phyloP scores from a whole-genome alignment of 768 basidiomycete species.

The Russula olivacea region DNA sequence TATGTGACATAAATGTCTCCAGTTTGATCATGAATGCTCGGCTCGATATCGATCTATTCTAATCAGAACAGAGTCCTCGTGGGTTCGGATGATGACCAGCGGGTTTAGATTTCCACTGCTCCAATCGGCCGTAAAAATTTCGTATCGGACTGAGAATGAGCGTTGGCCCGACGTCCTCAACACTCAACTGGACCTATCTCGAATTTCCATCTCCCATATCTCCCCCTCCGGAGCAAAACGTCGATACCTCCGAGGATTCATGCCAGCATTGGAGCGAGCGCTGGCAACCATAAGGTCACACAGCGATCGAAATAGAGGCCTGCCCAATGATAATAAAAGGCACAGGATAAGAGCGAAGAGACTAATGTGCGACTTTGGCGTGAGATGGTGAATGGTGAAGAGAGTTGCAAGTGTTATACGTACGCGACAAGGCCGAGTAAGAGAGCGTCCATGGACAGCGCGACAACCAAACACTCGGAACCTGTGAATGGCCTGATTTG shows the following conservation, averaged over 20 bases:
- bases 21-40: neutral
- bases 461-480: neutral
- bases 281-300: conserved; percentile 41
- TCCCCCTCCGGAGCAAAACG: too few species aligned
- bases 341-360: conserved; percentile 54
- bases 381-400: too few species aligned
- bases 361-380: conserved; percentile 29
- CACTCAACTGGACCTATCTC: conserved; percentile 32
- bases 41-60: neutral
- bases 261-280: conserved; percentile 30
- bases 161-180: neutral
- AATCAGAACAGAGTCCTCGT: neutral
- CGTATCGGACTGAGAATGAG: conserved; percentile 4
- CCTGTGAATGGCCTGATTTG: conserved; percentile 2
- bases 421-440: too few species aligned
- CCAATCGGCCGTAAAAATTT: too few species aligned
- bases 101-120: neutral
- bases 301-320: conserved; percentile 40
- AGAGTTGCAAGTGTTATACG: too few species aligned
- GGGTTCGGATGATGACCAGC: neutral
- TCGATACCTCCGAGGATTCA: conserved; percentile 24
- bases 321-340: conserved; percentile 61
- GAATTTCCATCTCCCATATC: neutral
- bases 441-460: too few species aligned
- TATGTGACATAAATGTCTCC: too few species aligned